phyloP scores from a whole-genome alignment of 257 asterid species.

The Solanum tarijense region DNA sequence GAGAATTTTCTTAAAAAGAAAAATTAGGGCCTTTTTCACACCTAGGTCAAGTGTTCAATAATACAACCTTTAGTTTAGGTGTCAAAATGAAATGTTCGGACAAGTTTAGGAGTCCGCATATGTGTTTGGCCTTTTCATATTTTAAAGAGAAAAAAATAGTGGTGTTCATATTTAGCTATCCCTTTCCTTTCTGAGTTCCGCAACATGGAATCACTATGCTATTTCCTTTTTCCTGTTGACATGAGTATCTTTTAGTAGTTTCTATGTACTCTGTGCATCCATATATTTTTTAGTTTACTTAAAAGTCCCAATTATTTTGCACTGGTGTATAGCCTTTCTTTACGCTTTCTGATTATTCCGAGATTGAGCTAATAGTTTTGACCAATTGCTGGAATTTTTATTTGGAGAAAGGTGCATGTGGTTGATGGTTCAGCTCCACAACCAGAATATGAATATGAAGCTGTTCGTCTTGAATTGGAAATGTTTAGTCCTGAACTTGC shows the following conservation, averaged over 20 bases:
- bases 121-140: background rate
- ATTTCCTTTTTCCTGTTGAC: background rate
- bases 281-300: background rate
- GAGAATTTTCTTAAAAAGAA: background rate
- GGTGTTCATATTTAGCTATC: background rate
- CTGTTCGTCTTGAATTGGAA: conserved; percentile 97
- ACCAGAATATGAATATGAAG: conserved; percentile 87
- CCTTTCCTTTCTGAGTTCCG: background rate
- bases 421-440: conserved; percentile 92
- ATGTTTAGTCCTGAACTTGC: conserved; percentile 89
- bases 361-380: background rate
- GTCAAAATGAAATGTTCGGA: background rate
- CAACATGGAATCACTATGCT: background rate
- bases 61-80: background rate
- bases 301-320: background rate
- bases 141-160: background rate
- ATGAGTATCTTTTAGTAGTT: background rate
- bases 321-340: background rate
- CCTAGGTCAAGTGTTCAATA: background rate
- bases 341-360: background rate
- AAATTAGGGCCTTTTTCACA: background rate
- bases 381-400: conserved; percentile 15
- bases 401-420: conserved; percentile 58
- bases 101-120: background rate
- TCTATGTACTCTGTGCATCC: background rate